Conservation (phyloP, 345 rosid genomes). For the Salix caprea region DNA sequence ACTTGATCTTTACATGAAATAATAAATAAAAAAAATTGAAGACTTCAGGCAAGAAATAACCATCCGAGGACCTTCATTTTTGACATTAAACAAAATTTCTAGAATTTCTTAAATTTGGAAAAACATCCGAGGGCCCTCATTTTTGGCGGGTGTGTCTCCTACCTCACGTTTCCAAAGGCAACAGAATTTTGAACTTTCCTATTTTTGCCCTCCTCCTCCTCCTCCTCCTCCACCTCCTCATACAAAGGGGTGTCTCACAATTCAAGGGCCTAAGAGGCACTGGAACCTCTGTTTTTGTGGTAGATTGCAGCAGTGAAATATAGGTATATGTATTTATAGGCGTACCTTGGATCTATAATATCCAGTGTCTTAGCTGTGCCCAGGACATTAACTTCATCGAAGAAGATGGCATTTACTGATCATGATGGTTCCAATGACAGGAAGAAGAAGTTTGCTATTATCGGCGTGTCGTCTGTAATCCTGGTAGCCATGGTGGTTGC, state of each 20-base stretch:
- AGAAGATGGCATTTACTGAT: no score
- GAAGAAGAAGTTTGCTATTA: slow-evolving; percentile 41
- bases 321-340: no score
- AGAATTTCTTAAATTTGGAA: neutral
- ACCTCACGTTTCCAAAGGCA: slow-evolving; percentile 13
- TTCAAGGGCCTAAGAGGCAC: no score
- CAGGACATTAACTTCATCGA: no score
- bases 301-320: no score
- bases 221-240: neutral
- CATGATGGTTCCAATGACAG: slow-evolving; percentile 3
- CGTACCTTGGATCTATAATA: no score
- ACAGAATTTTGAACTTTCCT: neutral
- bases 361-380: no score
- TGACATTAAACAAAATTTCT: neutral
- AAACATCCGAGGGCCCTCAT: neutral
- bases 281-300: no score
- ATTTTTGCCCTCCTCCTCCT: neutral
- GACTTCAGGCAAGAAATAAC: no score
- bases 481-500: slow-evolving; percentile 67
- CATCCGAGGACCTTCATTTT: neutral
- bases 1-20: no score
- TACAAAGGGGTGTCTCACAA: neutral
- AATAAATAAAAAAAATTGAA: no score
- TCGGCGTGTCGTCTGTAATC: slow-evolving; percentile 44
- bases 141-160: neutral